These are phyloP conservation scores for Cytospora schulzeri DNA, from an alignment of 2,329 filamentous ascomycete genomes.

Conservation along the genomic window DNA sequence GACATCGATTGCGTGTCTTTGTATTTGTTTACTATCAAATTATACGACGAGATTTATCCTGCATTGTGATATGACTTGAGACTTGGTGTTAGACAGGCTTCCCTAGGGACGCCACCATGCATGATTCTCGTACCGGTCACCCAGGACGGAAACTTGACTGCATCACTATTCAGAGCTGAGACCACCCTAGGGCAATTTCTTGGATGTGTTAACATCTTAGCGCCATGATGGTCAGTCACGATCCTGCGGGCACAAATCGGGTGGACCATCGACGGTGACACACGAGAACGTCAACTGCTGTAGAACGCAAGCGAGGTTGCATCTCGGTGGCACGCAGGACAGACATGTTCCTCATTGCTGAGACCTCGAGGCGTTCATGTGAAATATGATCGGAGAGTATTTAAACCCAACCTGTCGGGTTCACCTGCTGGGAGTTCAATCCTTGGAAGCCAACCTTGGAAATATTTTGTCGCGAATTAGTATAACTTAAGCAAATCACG, in stretches of 20 bases:
- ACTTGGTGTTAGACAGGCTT: not conserved
- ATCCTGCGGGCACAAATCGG: slow-evolving; percentile 1
- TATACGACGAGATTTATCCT: no score
- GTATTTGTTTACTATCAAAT: no score
- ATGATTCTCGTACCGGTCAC: not conserved
- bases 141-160: not conserved
- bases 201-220: not conserved
- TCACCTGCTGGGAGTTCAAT: not conserved
- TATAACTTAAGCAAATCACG: no score
- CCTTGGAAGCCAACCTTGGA: no score
- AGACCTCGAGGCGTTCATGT: no score
- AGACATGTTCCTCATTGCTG: not conserved
- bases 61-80: no score
- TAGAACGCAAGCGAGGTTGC: not conserved
- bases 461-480: no score
- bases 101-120: not conserved
- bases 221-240: not conserved
- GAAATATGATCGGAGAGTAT: no score
- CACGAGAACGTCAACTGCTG: not conserved
- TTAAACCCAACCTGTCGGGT: not conserved
- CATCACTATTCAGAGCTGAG: not conserved
- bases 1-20: no score
- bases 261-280: not conserved
- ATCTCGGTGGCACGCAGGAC: not conserved
- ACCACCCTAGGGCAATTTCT: no score